Evolutionary conservation across 2,329 filamentous ascomycete species (phyloP).

Genomic region (Amauroascus verrucosus): DNA sequence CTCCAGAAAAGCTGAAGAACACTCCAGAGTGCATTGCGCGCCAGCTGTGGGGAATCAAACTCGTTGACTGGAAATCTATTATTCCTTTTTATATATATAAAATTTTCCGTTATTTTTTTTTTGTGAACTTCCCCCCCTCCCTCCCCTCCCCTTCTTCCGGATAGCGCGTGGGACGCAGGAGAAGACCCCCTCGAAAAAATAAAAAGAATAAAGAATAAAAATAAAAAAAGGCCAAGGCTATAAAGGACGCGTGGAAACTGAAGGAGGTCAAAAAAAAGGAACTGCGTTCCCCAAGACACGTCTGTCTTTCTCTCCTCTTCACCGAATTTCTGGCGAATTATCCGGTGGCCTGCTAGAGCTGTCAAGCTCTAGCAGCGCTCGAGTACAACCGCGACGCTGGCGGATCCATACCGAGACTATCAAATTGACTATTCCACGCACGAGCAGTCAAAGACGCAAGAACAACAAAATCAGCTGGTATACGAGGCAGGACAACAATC

Average conservation of each 20-base stretch:
- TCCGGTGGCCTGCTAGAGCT: conserved; percentile 53
- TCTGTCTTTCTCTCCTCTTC: background rate
- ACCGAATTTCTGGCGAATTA: conserved; percentile 8
- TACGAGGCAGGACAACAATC: conserved; percentile 45
- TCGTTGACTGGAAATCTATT: background rate
- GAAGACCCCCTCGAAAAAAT: background rate
- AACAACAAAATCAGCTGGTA: conserved; percentile 53
- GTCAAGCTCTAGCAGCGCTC: conserved; percentile 61
- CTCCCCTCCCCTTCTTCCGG: too few species aligned
- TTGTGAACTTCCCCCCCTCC: too few species aligned
- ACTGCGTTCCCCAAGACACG: background rate
- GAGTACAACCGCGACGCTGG: conserved; percentile 63
- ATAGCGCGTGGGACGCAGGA: too few species aligned
- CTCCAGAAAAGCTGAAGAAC: background rate
- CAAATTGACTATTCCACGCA: conserved; percentile 65
- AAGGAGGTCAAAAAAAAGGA: background rate
- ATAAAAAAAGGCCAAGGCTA: background rate
- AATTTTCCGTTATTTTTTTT: too few species aligned
- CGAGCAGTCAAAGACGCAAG: conserved; percentile 54
- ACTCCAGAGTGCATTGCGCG: background rate
- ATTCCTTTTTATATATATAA: background rate
- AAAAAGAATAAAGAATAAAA: background rate
- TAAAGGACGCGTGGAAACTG: background rate
- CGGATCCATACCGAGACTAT: conserved; percentile 66
- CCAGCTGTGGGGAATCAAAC: background rate